Percentiles rank a stretch among this genome's conserved stretches.
These are phyloP conservation scores for Penicillium atrosanguineum DNA, from an alignment of 495 filamentous ascomycete species.

Conservation along the genomic window DNA sequence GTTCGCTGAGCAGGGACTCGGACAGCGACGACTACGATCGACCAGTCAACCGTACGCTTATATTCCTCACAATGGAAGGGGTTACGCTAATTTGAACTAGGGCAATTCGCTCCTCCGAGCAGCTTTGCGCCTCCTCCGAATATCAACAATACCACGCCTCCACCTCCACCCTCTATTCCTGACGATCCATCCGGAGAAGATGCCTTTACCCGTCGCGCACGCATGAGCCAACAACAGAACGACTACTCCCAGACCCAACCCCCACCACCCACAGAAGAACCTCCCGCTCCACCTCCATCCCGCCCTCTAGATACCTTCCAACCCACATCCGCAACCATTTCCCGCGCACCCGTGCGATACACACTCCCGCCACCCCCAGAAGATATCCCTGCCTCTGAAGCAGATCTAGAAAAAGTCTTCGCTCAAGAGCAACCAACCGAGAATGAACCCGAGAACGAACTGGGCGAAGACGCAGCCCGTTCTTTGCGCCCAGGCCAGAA, in stretches of 20 bases:
- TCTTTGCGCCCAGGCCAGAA: conserved; percentile 74
- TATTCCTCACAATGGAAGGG: neutral
- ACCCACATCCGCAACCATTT: conserved; percentile 60
- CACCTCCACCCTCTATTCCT: conserved; percentile 36
- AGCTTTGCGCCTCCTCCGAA: conserved; percentile 72
- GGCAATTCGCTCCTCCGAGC: conserved; percentile 68
- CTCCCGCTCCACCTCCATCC: conserved; percentile 34
- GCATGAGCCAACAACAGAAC: conserved; percentile 30
- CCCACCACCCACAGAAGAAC: conserved; percentile 40
- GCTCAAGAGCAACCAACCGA: conserved; percentile 49
- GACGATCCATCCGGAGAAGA: conserved; percentile 68
- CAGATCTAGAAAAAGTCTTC: conserved; percentile 52
- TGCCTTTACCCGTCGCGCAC: conserved; percentile 65
- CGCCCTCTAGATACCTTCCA: conserved; percentile 38
- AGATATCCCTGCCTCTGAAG: conserved; percentile 55
- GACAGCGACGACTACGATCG: conserved; percentile 57
- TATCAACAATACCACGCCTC: conserved; percentile 38
- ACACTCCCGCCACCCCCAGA: conserved; percentile 58
- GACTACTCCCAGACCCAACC: conserved; percentile 15
- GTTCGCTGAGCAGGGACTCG: conserved; percentile 50
- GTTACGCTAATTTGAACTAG: conserved; percentile 33
- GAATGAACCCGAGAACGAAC: conserved; percentile 39
- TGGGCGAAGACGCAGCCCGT: conserved; percentile 52
- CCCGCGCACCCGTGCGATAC: conserved; percentile 85
- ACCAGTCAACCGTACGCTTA: conserved; percentile 50